phyloP scores from a whole-genome alignment of 441 rosid genomes.

The Isatis lusitanica region DNA sequence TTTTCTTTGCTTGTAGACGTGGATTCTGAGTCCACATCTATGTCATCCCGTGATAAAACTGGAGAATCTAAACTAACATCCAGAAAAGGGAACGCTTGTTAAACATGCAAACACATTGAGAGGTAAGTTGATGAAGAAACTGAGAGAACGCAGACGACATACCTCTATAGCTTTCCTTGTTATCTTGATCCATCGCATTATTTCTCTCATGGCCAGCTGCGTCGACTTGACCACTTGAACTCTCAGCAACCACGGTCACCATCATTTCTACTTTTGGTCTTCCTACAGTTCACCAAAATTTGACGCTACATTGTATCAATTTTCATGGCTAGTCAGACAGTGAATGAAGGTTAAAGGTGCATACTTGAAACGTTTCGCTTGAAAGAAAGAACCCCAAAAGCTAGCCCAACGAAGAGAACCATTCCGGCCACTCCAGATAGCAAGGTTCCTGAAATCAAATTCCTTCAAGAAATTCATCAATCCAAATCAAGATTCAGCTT shows the following conservation, averaged over 20 bases:
- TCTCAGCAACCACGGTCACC: slow-evolving; percentile 55
- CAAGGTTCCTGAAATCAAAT: slow-evolving; percentile 63
- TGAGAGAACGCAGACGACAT: slow-evolving; percentile 25
- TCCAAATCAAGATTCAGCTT: slow-evolving; percentile 26
- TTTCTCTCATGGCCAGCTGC: slow-evolving; percentile 28
- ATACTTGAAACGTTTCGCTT: slow-evolving; percentile 54
- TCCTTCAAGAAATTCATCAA: slow-evolving; percentile 56
- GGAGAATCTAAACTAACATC: slow-evolving; percentile 45
- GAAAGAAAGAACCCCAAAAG: slow-evolving; percentile 58
- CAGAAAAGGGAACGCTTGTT: slow-evolving; percentile 15
- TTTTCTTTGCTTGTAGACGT: slow-evolving; percentile 35
- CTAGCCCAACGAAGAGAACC: slow-evolving; percentile 56
- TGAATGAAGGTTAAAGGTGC: too few species aligned
- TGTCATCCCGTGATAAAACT: slow-evolving; percentile 35
- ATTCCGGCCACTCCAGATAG: slow-evolving; percentile 70
- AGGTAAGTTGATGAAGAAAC: background rate
- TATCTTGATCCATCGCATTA: slow-evolving; percentile 25
- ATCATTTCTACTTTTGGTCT: slow-evolving; percentile 47
- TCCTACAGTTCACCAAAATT: slow-evolving; percentile 43
- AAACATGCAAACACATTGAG: slow-evolving; percentile 2
- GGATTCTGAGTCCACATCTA: slow-evolving; percentile 18
- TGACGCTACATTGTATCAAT: background rate
- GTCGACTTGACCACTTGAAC: slow-evolving; percentile 34
- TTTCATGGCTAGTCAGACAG: background rate
- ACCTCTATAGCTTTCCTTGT: slow-evolving; percentile 39